A percentile compares a stretch with the other conserved stretches of the same genome.
phyloP scores from a whole-genome alignment of 805 yeast species.

The Wickerhamomyces chambardii region DNA sequence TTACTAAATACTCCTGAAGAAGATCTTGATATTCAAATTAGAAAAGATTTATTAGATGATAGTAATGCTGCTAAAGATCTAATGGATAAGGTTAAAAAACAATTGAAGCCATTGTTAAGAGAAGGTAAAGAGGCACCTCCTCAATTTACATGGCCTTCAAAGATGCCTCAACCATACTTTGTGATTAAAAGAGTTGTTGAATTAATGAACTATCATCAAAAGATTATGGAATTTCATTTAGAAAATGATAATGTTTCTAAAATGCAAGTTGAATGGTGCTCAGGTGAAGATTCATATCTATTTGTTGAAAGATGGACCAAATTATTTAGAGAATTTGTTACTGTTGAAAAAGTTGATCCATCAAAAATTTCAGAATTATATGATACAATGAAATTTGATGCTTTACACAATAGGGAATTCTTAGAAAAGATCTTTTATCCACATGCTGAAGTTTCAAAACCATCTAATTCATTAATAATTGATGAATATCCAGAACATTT shows the following conservation, averaged over 20 bases:
- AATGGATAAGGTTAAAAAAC: slow-evolving; percentile 97
- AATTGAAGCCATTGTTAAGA: slow-evolving; percentile 85
- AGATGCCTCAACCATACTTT: slow-evolving; percentile 94
- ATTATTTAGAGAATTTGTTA: slow-evolving; percentile 81
- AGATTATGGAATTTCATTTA: slow-evolving; percentile 76
- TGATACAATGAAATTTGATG: slow-evolving; percentile 98
- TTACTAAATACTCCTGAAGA: slow-evolving; percentile 55
- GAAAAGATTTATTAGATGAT: slow-evolving; percentile 91
- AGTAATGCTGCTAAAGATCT: slow-evolving; percentile 96
- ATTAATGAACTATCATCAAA: slow-evolving; percentile 85
- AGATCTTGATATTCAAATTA: slow-evolving; percentile 58
- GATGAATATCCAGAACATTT: slow-evolving; percentile 19
- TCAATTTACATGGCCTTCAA: slow-evolving; percentile 97
- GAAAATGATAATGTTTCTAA: slow-evolving; percentile 51
- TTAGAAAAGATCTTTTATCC: slow-evolving; percentile 76
- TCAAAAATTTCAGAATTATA: slow-evolving; percentile 93
- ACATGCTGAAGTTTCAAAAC: slow-evolving; percentile 30
- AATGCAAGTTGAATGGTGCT: slow-evolving; percentile 87
- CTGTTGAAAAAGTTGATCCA: slow-evolving; percentile 95
- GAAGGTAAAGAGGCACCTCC: slow-evolving; percentile 97
- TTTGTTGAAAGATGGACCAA: slow-evolving; percentile 98
- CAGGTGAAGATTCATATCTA: slow-evolving; percentile 86
- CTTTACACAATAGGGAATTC: slow-evolving; percentile 88
- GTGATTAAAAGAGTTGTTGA: slow-evolving; percentile 94
- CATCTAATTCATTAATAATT: slow-evolving; percentile 16